Base-by-base conservation (phyloP, 805 yeast species). In the Myxozyma kluyveri region DNA sequence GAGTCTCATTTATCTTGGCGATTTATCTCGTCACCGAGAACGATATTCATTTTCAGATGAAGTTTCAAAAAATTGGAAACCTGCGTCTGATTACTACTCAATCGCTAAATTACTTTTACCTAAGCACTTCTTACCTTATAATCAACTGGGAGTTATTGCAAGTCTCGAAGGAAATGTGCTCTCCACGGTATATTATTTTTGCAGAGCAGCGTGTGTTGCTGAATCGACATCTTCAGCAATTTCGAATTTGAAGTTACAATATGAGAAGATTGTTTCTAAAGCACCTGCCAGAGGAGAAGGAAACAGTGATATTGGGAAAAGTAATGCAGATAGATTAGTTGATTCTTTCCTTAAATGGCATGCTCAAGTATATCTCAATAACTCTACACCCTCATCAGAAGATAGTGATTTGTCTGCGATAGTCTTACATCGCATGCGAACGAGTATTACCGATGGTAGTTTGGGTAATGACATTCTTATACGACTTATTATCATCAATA, bases 1-100 rank as follows among this genome's bases (percentile, higher is more conserved):
- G n/a, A 42, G 59, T 12, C 44, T 57, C 9, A 49, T 52, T 7
- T 52, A 44, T 29, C 52, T 61, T 5, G 64, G 64, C 21, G 64
- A 61, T 27, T 37, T 61, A 6, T 61, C 63, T 1, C 57, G 64
- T 14, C 61, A 61, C 41, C 49, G 55, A 12, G 60, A 56, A 37
- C 36, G 47, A 21, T 32, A 56, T 38, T 43, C 57, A 17, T 36
- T 56, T 12, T 32, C 31, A 7, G 38, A 43, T 31, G 18, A 32
- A 17, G 23, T 44, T 9, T 22, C 42, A 3, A 46, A 51, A 19
- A 49, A 55, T 42, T 60, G 52, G 51, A 50, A 54, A 1, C 48
- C 61, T 7, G 61, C 61, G 3, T 24, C 49, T 14, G 42, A 43
- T 22, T 50, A 52, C 41, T 61, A 61, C 49, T 29, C 29, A 5